Evolutionary conservation across 306 rosid genomes (phyloP).

Genomic region (Leucaena leucocephala): DNA sequence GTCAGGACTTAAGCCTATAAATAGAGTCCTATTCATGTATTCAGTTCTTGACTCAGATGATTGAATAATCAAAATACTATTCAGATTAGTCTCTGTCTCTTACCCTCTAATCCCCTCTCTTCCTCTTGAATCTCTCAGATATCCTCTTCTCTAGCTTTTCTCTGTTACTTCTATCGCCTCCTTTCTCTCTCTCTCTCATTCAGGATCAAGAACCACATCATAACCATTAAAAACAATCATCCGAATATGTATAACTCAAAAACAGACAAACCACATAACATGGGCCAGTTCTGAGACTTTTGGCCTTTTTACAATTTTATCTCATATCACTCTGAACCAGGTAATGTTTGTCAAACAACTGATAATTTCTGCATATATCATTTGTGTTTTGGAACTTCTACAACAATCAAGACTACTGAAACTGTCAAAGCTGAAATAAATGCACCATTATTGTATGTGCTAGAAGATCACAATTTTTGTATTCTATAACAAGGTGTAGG

Average conservation of each 20-base stretch:
- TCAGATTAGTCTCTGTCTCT: no score
- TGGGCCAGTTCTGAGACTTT: background rate
- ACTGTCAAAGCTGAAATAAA: background rate
- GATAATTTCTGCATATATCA: conserved; percentile 20
- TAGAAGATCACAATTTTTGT: conserved; percentile 21
- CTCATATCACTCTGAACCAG: conserved; percentile 13
- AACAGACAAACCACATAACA: background rate
- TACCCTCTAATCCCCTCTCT: no score
- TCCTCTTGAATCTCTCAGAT: no score
- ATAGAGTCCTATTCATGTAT: no score
- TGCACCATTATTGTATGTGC: background rate
- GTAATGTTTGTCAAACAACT: conserved; percentile 20
- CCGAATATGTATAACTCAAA: conserved; percentile 4
- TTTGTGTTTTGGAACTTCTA: conserved; percentile 3
- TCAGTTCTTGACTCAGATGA: no score
- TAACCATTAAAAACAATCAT: conserved; percentile 17
- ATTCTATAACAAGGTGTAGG: conserved; percentile 15
- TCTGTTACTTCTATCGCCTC: no score
- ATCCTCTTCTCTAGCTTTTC: no score
- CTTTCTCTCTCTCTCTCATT: no score
- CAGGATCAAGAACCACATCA: no score
- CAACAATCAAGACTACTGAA: background rate
- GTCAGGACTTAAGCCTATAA: no score
- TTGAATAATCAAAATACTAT: no score
- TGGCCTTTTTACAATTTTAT: background rate